phyloP scores from a whole-genome alignment of 495 filamentous ascomycete species.

The Aspergillus biplanus region DNA sequence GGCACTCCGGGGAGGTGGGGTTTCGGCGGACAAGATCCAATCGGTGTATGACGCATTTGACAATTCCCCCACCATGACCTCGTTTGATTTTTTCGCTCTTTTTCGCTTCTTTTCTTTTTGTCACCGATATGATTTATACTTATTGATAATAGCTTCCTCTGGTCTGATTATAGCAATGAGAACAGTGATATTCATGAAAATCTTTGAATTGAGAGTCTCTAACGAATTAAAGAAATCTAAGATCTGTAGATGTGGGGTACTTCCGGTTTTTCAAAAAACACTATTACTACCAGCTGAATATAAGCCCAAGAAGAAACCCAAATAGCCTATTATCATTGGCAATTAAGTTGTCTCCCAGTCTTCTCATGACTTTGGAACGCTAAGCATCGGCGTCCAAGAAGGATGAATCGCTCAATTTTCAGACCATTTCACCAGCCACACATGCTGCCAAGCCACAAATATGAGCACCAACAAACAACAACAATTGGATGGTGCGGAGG shows the following conservation, averaged over 20 bases:
- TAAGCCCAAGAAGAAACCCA: no score
- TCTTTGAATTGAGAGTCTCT: no score
- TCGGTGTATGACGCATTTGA: conserved; percentile 12
- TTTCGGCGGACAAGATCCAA: neutral
- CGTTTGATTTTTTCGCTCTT: neutral
- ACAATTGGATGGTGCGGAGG: neutral
- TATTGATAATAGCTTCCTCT: no score
- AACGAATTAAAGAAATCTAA: no score
- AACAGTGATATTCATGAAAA: no score
- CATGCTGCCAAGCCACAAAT: conserved; percentile 13
- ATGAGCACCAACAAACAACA: conserved; percentile 8
- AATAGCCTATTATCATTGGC: no score
- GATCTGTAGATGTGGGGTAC: no score
- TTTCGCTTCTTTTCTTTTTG: neutral
- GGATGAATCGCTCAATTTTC: neutral
- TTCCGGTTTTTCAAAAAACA: no score
- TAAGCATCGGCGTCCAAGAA: neutral
- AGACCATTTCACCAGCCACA: conserved; percentile 17
- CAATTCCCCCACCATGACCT: no score
- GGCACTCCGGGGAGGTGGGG: neutral
- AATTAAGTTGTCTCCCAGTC: no score
- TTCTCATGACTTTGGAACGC: neutral
- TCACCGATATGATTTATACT: neutral
- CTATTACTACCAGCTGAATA: no score
- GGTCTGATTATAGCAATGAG: no score